Evolutionary conservation across 2,329 filamentous ascomycete genomes (phyloP).

Genomic region (Dothistroma pini): DNA sequence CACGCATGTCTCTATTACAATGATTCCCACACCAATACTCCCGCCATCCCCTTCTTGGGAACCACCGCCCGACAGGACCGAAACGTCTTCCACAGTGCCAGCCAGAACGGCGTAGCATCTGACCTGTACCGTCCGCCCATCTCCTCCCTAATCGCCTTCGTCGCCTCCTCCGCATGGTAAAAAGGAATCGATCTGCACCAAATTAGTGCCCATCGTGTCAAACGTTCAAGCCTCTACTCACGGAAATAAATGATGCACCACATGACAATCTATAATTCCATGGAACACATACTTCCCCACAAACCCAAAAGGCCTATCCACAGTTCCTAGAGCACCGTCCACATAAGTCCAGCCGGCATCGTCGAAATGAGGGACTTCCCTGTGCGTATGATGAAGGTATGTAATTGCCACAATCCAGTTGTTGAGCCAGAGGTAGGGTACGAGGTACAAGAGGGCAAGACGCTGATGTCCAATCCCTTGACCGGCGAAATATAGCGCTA

Average conservation of each 20-base stretch:
- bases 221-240: conserved; percentile 42
- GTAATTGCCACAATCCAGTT: conserved; percentile 73
- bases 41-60: conserved; percentile 57
- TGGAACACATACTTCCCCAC: conserved; percentile 64
- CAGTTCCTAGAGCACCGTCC: conserved; percentile 59
- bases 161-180: conserved; percentile 48
- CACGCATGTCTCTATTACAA: too few species aligned
- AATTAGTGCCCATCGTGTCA: not conserved
- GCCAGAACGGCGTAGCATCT: conserved; percentile 57
- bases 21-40: conserved; percentile 9
- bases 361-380: conserved; percentile 55
- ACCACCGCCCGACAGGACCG: conserved; percentile 93
- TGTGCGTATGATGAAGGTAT: conserved; percentile 69
- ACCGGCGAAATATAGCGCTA: conserved; percentile 49
- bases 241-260: conserved; percentile 53
- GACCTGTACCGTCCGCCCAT: conserved; percentile 52
- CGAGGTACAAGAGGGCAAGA: conserved; percentile 39
- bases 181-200: conserved; percentile 48
- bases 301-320: conserved; percentile 63
- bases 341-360: conserved; percentile 59
- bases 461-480: conserved; percentile 6
- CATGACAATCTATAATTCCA: conserved; percentile 62
- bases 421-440: conserved; percentile 69
- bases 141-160: conserved; percentile 50
- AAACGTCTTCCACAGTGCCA: conserved; percentile 71